Evolutionary conservation across 2,329 filamentous ascomycete genomes (phyloP).

Genomic region (Pseudophaeomoniella oleicola): DNA sequence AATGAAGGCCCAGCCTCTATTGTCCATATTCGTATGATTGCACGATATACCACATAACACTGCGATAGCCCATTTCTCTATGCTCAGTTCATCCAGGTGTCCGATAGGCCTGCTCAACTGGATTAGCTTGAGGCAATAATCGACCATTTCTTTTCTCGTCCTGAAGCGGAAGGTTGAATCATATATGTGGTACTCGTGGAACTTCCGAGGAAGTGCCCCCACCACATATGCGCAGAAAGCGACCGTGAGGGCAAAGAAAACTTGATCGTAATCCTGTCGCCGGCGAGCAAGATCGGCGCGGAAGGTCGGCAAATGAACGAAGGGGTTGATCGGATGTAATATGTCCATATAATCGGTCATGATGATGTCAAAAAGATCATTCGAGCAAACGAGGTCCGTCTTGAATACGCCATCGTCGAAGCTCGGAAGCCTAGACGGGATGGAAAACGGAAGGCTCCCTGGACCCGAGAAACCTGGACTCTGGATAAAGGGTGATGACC

Average conservation of each 20-base stretch:
- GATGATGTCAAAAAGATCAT: slow-evolving; percentile 10
- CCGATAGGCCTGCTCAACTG: background rate
- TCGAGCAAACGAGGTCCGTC: background rate
- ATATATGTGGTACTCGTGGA: background rate
- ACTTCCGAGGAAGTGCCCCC: slow-evolving; percentile 1
- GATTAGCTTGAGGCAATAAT: slow-evolving; percentile 1
- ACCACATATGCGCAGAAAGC: background rate
- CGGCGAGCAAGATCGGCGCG: slow-evolving; percentile 14
- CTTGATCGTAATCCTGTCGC: background rate
- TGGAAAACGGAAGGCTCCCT: no score
- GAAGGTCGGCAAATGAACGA: slow-evolving; percentile 32
- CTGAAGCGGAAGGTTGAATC: background rate
- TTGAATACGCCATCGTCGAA: background rate
- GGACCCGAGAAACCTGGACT: background rate
- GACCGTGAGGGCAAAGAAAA: slow-evolving; percentile 1
- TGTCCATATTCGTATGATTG: background rate
- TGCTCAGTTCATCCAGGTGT: slow-evolving; percentile 1
- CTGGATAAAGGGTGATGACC: background rate
- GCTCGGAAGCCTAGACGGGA: background rate
- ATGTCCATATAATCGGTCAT: slow-evolving; percentile 28
- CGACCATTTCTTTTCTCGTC: slow-evolving; percentile 1
- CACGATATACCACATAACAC: background rate
- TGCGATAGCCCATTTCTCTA: slow-evolving; percentile 2
- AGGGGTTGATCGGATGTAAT: slow-evolving; percentile 30
- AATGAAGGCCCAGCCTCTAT: slow-evolving; percentile 1